phyloP scores from a whole-genome alignment of 257 asterid genomes.

The Solanum pimpinellifolium region DNA sequence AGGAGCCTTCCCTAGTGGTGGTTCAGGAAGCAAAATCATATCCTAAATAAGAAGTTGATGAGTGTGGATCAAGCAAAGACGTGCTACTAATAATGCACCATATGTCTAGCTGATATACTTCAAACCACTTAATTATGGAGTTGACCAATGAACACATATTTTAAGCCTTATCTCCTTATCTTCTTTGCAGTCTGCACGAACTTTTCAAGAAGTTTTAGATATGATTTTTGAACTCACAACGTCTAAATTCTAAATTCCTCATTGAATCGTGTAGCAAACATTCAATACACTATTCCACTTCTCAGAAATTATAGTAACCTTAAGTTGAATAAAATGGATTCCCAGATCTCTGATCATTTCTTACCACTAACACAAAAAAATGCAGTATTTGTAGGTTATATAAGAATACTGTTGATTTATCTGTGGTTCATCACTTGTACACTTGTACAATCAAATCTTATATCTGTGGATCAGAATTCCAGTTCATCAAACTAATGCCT shows the following conservation, averaged over 20 bases:
- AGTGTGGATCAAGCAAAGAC: background rate
- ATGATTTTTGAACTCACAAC: background rate
- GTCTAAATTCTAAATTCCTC: background rate
- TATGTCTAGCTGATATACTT: background rate
- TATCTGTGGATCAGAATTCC: background rate
- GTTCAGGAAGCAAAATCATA: background rate
- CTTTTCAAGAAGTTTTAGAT: background rate
- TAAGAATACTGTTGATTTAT: no score
- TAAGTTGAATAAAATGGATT: background rate
- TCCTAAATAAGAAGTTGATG: background rate
- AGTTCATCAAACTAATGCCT: background rate
- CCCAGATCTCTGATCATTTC: background rate
- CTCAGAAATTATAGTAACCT: background rate
- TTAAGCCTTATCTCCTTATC: background rate
- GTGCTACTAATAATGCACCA: background rate
- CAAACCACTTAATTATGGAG: background rate
- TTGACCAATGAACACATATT: background rate
- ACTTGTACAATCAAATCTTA: background rate
- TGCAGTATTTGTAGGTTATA: background rate
- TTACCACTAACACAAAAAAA: background rate
- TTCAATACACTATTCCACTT: background rate
- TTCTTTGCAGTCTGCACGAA: background rate
- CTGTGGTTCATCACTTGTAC: no score
- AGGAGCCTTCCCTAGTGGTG: no score
- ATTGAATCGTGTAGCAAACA: background rate